Conservation (phyloP, 306 rosid genomes). For the Potentilla sterilis region DNA sequence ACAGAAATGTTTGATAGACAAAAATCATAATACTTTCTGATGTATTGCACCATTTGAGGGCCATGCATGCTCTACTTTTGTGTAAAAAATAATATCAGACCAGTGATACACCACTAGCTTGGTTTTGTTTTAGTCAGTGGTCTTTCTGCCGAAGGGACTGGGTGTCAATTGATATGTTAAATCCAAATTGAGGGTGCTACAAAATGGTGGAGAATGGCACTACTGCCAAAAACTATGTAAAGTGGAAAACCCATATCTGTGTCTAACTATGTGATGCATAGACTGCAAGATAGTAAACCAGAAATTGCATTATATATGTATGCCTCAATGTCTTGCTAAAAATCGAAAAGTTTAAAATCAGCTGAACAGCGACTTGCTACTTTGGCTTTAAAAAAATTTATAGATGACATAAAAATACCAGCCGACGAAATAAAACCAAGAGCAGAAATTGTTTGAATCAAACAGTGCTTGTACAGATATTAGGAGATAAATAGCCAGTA, state of each 20-base stretch:
- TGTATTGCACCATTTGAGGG: conserved; percentile 6
- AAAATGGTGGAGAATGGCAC: too few relatives aligned
- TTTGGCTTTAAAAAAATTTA: not conserved
- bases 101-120: not conserved
- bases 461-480: not conserved
- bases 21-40: not conserved
- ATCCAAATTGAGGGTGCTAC: too few relatives aligned
- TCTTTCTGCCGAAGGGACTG: not conserved
- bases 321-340: conserved; percentile 4
- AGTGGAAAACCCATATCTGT: not conserved
- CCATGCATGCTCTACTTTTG: not conserved
- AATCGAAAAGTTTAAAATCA: not conserved
- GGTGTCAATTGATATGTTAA: too few relatives aligned
- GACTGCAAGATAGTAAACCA: not conserved
- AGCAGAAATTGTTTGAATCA: not conserved
- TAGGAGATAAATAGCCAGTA: conserved; percentile 27
- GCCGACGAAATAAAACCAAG: not conserved
- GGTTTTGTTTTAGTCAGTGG: not conserved
- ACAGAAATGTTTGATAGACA: not conserved
- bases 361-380: not conserved
- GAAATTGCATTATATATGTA: not conserved
- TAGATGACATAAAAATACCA: not conserved
- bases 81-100: not conserved
- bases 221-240: too few relatives aligned
- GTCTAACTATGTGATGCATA: not conserved